Evolutionary conservation across 192 early-diverging fungal genomes (phyloP), one percentile per base, ranked within the genome.

Genomic region (Piromyces finnis): DNA sequence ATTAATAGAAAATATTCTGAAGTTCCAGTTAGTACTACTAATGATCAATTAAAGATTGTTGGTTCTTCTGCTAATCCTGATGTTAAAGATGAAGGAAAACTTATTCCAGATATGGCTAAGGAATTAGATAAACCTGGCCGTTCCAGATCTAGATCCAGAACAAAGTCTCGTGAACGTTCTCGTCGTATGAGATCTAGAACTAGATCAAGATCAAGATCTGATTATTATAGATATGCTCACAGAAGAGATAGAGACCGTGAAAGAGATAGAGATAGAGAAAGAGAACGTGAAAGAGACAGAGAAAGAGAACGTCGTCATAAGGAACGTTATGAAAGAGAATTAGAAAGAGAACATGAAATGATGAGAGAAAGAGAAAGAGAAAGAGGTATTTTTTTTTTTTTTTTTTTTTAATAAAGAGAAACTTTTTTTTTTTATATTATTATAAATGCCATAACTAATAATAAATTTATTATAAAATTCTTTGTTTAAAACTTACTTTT

Each of bases 1-100:
- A 90, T 90, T 79, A 80, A 81, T 77, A 85, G 80, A 68, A 87
- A 82, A 30, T 84, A 83, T 77, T 77, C 83, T 30, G 81, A 79
- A 28, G 83, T 80, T 35, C 81, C 81, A 37, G 81, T 79, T 5
- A 35, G 78, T 26, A 79, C 30, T 32, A 32, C 30, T 22, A 41
- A 32, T 78, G 78, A 51, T 14, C 78, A 78, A 27, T 80, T 77
- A 12, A 78, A 30, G 29, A 77, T 51, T 30, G 59, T 78, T 37
- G 68, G 29, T 39, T 29, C 78, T 27, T 29, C 51, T 39, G 13
- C 30, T n/a, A 77, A 80, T 39, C 78, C 84, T 81, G 81, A 28
- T 79, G 85, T 68, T 27, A 82, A 15, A 59, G 37, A 79, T 2
- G 81, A 30, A 59, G 80, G 68, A 41, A 82, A 80, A 78, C 79